Base-by-base conservation (phyloP, 768 basidiomycete species). In the Pleurotus djamor region DNA sequence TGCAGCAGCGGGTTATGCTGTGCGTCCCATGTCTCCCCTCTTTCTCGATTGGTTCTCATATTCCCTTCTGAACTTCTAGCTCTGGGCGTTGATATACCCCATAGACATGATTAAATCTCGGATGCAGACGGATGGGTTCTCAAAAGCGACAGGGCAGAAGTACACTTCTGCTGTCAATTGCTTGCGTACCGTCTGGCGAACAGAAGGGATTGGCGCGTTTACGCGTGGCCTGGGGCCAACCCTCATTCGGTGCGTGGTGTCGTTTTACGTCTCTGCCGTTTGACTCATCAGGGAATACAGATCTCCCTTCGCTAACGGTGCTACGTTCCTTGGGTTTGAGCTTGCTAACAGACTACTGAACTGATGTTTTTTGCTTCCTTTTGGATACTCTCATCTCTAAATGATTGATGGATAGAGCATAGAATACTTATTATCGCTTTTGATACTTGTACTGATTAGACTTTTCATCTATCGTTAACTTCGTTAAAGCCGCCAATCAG, bases 81-180 rank as follows among this genome's bases (percentile, higher is more conserved):
- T 94, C 33, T 94, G 92, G 92, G 88, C 84, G n/a, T 77, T 93
- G 8, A 95, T 94, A 76, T 96, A 96, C 77, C 95, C 94, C 13
- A 89, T 96, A 72, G 95, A 97, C 73, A 92, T 97, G 83, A 86
- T 98, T 68, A 98, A 98, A 70, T 94, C 93, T 32, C 86, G 94
- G 56, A 91, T 98, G 81, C 96, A 98, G 74, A 97, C 96, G 0
- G 96, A 98, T 68, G 91, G 88, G 0, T 94, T 95, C 71, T 79
- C 84, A 9, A 74, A 85, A 3, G 77, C 86, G 13, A 87, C 86
- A 45, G 88, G 89, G 33, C 88, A 88, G 65, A 92, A 92, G 68
- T 98, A 97, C 72, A 80, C 79, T 34, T 91, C 91, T 13, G 86
- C 92, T 12, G 67, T 93, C 36, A 88, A 97, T 67, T 96, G 93